Conservation (phyloP, 2,329 filamentous ascomycete species). For the Corniculantispora saksenae region DNA sequence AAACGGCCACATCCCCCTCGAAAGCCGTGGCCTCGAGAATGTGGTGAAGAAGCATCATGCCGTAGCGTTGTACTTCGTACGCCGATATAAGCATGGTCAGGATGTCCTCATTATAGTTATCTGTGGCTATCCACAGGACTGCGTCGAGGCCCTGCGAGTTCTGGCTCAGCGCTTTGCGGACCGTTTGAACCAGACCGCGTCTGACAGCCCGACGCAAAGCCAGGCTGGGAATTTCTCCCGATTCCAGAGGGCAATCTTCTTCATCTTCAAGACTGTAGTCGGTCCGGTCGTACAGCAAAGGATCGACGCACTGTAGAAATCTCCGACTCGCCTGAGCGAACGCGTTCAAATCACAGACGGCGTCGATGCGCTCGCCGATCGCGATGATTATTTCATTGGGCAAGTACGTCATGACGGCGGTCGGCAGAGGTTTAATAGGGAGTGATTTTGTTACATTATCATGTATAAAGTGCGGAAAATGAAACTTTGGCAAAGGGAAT, state of each 20-base stretch:
- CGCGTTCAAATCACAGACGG: background rate
- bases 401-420: background rate
- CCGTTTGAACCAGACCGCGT: background rate
- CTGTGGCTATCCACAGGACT: background rate
- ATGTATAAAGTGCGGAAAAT: too few relatives aligned
- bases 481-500: too few relatives aligned
- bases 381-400: background rate
- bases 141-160: background rate
- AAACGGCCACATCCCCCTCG: background rate
- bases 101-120: background rate
- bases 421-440: too few relatives aligned
- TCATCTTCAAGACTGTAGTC: background rate
- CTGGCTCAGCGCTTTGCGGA: background rate
- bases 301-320: background rate
- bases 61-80: background rate
- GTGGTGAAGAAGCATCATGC: background rate
- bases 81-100: background rate
- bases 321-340: background rate
- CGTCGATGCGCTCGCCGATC: background rate
- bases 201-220: background rate
- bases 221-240: background rate
- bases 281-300: background rate
- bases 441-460: too few relatives aligned
- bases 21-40: background rate
- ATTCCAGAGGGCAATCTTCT: background rate